A percentile compares a stretch with the other conserved stretches of the same genome.
phyloP scores from a whole-genome alignment of 2,329 filamentous ascomycete genomes.

The Hysterium pulicare region DNA sequence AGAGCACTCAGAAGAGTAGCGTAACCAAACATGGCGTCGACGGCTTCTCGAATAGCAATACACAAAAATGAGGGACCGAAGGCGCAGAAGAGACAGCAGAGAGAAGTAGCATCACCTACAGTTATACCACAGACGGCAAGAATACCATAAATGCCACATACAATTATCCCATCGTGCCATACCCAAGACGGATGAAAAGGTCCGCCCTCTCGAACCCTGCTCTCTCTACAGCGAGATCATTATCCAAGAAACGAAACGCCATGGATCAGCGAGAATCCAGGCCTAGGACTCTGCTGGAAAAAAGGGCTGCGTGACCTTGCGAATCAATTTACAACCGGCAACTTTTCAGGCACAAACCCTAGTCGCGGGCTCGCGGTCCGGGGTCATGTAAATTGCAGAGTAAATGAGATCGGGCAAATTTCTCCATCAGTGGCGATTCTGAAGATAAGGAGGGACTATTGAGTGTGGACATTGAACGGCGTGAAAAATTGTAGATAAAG shows the following conservation, averaged over 20 bases:
- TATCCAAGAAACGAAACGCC: conserved; percentile 1
- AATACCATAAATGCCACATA: not conserved
- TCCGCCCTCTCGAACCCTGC: not conserved
- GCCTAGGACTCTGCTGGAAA: not conserved
- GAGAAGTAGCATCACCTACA: not conserved
- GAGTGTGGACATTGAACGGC: not conserved
- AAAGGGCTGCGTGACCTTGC: not conserved
- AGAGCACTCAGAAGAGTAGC: conserved; percentile 25
- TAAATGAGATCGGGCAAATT: not conserved
- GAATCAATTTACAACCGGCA: not conserved
- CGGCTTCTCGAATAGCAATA: conserved; percentile 4
- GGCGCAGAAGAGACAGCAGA: conserved; percentile 11
- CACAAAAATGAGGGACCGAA: not conserved
- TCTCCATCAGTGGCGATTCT: not conserved
- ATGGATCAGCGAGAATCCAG: not conserved
- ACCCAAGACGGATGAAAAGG: not conserved
- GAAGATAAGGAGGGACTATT: not conserved
- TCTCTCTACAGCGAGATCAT: not conserved
- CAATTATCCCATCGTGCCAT: not conserved
- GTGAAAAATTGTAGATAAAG: too few species aligned
- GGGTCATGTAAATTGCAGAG: not conserved
- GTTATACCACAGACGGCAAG: not conserved
- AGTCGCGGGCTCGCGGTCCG: not conserved
- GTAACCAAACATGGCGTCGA: conserved; percentile 34
- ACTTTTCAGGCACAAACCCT: not conserved